Percentiles rank a stretch among this genome's conserved stretches.
phyloP scores from a whole-genome alignment of 2,329 filamentous ascomycete species.

The Hypocreales sp. region DNA sequence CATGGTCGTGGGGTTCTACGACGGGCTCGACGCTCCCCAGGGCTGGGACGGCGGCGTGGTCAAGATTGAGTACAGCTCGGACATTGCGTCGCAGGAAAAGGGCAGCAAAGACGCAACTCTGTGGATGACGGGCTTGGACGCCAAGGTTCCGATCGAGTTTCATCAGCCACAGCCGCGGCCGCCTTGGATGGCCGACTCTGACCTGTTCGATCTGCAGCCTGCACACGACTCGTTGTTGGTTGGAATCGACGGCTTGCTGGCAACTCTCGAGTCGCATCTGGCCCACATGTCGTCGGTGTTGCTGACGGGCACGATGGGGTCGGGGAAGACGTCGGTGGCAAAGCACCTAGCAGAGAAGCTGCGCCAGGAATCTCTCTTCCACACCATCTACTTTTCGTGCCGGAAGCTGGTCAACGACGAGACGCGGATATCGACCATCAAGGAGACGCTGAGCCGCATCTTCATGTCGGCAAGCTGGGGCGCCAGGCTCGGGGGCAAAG shows the following conservation, averaged over 20 bases:
- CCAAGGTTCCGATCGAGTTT: slow-evolving; percentile 58
- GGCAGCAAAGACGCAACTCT: slow-evolving; percentile 31
- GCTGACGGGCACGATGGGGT: slow-evolving; percentile 74
- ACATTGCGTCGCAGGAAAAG: slow-evolving; percentile 20
- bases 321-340: slow-evolving; percentile 75
- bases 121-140: slow-evolving; percentile 70
- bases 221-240: slow-evolving; percentile 50
- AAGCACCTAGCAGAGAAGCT: slow-evolving; percentile 62
- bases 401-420: slow-evolving; percentile 82
- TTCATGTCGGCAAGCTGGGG: slow-evolving; percentile 91
- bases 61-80: slow-evolving; percentile 45
- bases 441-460: slow-evolving; percentile 67
- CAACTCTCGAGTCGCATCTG: slow-evolving; percentile 59
- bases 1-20: slow-evolving; percentile 50
- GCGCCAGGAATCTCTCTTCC: slow-evolving; percentile 57
- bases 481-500: slow-evolving; percentile 67
- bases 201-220: slow-evolving; percentile 37
- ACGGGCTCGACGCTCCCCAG: slow-evolving; percentile 35
- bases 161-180: slow-evolving; percentile 58
- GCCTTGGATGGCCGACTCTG: slow-evolving; percentile 30
- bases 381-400: slow-evolving; percentile 76
- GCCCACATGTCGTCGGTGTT: slow-evolving; percentile 79
- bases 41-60: slow-evolving; percentile 76
- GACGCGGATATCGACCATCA: slow-evolving; percentile 75
- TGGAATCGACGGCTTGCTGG: slow-evolving; percentile 66